These are phyloP conservation scores for Eimeria sp. DNA, from an alignment of 169 alveolate species.

Conservation along the genomic window DNA sequence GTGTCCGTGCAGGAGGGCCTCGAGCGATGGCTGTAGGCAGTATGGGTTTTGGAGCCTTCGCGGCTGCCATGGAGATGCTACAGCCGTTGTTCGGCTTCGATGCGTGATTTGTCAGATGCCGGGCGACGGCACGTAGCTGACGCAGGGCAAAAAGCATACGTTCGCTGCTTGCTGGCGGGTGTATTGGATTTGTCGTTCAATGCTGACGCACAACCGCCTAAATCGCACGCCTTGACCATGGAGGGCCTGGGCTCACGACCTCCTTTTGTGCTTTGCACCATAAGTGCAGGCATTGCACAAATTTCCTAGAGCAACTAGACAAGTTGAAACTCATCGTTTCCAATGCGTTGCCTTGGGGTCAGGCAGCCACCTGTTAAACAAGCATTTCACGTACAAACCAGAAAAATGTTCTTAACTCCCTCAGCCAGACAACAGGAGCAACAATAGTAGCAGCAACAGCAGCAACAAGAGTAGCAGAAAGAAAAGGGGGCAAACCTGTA, in stretches of 20 bases:
- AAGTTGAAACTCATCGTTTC: conserved; percentile 37
- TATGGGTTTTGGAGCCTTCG: conserved; percentile 90
- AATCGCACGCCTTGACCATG: not conserved
- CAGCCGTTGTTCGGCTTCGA: conserved; percentile 72
- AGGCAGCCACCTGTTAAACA: conserved; percentile 74
- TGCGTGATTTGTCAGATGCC: not conserved
- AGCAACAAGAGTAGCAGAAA: not conserved
- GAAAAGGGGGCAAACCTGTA: conserved; percentile 78
- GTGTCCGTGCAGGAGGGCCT: conserved; percentile 81
- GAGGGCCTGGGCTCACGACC: not conserved
- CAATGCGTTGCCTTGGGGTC: conserved; percentile 82
- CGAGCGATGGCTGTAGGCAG: conserved; percentile 88
- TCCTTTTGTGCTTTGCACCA: not conserved
- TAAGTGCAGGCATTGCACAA: not conserved
- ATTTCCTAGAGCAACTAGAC: not conserved
- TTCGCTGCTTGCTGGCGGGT: not conserved
- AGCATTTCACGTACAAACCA: not conserved
- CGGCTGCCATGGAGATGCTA: conserved; percentile 86
- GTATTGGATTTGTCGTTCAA: not conserved
- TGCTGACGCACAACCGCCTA: not conserved
- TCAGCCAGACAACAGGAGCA: not conserved
- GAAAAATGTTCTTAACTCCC: not conserved
- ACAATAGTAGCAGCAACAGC: not conserved
- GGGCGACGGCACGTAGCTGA: not conserved
- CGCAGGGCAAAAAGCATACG: not conserved